Base-by-base conservation (phyloP, 768 basidiomycete species). In the Auriscalpium vulgare region DNA sequence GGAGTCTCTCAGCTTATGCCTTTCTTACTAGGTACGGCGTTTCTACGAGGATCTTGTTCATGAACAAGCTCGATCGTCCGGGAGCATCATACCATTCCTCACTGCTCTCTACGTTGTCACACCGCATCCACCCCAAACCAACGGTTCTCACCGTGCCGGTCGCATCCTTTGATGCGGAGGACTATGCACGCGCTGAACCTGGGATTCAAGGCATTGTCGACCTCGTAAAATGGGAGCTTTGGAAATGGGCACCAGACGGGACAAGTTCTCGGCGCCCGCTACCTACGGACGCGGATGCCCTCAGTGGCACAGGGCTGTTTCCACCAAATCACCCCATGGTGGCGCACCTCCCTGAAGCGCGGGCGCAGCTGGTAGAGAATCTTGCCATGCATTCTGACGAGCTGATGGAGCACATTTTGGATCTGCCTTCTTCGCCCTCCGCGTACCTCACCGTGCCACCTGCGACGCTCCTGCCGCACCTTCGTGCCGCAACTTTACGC, bases 41-140 rank as follows among this genome's bases (percentile, higher is more conserved):
- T 6, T 71, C 80, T 1, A 86, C 88, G 11, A 76, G 89, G 52
- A 78, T 94, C 51, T 75, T 93, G 62, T 91, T 93, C 69, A 69
- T 93, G 56, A 94, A 94, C 74, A 94, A 94, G 68, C 77, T 93
- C 47, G 91, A 94, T 68, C 82, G 91, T 50, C 81, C 91, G 29
- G 92, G 91, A 37, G 88, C 91, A 4, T 92, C 89, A 1, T 84
- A 91, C 64, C 76, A 75, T 56, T 76, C 81, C 5, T 90, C 91
- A 0, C 61, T 91, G 7, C 62, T 76, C n/a, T 93, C 91, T 34
- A 70, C 91, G 37, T 75, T 92, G 10, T 71, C 78, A n/a, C 80
- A 92, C 68, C 77, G 83, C 38, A 75, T 94, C 40, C 91, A 94
- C 63, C 80, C 83, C 2, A 82, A 82, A 51, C 91, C 91, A 2